These are phyloP conservation scores for Trichoderma semiorbis DNA, from an alignment of 2,329 filamentous ascomycete genomes.

Conservation along the genomic window DNA sequence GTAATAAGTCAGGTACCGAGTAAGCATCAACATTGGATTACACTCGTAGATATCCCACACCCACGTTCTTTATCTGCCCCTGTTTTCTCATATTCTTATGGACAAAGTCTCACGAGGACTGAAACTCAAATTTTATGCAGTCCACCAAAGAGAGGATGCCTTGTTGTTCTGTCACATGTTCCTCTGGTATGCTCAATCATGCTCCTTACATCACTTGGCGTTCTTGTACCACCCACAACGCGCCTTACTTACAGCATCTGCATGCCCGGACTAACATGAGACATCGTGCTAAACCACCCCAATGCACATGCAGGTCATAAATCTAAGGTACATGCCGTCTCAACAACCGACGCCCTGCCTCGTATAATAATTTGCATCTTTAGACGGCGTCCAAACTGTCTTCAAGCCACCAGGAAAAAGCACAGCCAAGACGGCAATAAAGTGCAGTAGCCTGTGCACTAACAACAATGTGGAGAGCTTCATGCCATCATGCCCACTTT, in stretches of 20 bases:
- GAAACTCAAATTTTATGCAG: not conserved
- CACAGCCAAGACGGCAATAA: not conserved
- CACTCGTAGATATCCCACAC: too few species aligned
- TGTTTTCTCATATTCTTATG: not conserved
- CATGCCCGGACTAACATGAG: not conserved
- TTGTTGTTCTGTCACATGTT: not conserved
- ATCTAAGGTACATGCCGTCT: not conserved
- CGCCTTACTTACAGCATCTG: not conserved
- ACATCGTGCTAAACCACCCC: not conserved
- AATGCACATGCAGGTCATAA: not conserved
- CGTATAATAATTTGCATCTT: not conserved
- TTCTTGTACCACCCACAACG: not conserved
- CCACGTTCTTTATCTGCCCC: not conserved
- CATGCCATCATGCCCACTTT: not conserved
- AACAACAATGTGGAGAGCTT: not conserved
- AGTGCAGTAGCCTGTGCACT: not conserved
- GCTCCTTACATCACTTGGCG: not conserved
- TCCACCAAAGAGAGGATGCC: not conserved
- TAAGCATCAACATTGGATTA: not conserved
- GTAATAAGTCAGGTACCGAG: not conserved
- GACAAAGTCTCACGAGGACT: not conserved
- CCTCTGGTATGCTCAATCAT: not conserved
- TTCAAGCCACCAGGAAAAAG: not conserved
- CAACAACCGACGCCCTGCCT: not conserved
- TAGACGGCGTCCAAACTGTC: not conserved